Conservation (phyloP, 2,329 filamentous ascomycete genomes). For the Dactylonectria estremocensis region DNA sequence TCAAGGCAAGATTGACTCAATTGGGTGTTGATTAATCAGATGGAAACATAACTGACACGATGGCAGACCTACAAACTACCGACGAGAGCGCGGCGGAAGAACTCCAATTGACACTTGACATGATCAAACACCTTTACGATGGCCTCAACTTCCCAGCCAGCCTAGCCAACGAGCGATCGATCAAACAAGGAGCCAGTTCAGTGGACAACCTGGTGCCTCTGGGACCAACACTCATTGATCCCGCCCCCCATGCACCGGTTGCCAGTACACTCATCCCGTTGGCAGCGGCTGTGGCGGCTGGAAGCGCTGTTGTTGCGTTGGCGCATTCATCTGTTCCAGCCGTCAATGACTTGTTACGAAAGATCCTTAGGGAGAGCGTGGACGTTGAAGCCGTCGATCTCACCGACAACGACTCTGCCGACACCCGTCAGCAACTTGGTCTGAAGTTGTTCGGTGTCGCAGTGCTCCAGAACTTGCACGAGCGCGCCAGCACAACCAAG, state of each 20-base stretch:
- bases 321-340: not conserved
- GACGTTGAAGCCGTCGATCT: conserved; percentile 6
- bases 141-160: not conserved
- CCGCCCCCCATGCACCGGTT: not conserved
- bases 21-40: too few relatives aligned
- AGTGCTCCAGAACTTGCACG: not conserved
- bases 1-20: not conserved
- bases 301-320: not conserved
- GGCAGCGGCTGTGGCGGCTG: conserved; percentile 3
- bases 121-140: conserved; percentile 1
- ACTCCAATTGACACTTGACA: not conserved
- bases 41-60: not conserved
- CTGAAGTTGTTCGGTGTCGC: not conserved
- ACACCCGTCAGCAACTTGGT: not conserved
- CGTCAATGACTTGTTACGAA: not conserved
- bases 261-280: conserved; percentile 1
- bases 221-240: conserved; percentile 9
- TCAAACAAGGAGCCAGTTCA: not conserved
- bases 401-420: not conserved
- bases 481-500: not conserved
- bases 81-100: conserved; percentile 5
- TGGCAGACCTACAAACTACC: not conserved
- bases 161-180: not conserved
- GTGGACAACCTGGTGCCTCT: not conserved
- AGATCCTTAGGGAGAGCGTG: not conserved